Conservation (phyloP, 164 flowering plant species). For the Vitis vinifera region DNA sequence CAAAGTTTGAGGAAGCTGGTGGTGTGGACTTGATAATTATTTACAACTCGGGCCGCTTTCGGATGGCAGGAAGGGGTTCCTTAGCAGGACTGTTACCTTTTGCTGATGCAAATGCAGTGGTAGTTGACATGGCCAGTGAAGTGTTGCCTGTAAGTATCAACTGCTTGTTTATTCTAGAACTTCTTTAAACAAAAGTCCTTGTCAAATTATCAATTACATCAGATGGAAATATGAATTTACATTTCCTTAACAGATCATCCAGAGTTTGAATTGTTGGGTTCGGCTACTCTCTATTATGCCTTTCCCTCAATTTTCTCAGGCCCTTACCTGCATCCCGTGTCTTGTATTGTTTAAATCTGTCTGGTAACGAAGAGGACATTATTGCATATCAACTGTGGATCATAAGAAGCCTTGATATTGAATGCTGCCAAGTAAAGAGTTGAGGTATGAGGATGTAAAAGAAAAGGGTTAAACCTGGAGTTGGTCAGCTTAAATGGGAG, state of each 20-base stretch:
- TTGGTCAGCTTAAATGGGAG: too few relatives aligned
- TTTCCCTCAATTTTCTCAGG: too few relatives aligned
- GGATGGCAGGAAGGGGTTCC: constrained; percentile 99
- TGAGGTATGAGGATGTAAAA: too few relatives aligned
- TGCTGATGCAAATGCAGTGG: constrained; percentile 98
- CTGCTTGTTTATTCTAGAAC: constrained; percentile 5
- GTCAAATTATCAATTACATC: background rate
- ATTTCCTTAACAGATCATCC: too few relatives aligned
- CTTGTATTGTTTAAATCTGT: too few relatives aligned
- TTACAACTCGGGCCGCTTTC: constrained; percentile 94
- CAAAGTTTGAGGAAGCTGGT: constrained; percentile 97
- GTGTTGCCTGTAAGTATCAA: constrained; percentile 80
- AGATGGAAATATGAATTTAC: background rate
- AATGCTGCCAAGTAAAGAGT: too few relatives aligned
- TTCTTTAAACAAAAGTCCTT: background rate
- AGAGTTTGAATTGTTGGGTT: background rate
- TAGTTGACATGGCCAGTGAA: constrained; percentile 97
- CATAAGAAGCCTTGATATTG: too few relatives aligned
- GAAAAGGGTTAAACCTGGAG: too few relatives aligned
- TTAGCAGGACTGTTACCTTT: constrained; percentile 92
- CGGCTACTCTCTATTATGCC: background rate
- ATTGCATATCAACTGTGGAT: too few relatives aligned
- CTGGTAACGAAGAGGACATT: too few relatives aligned
- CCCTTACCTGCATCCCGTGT: too few relatives aligned
- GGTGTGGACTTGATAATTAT: constrained; percentile 88